These are phyloP conservation scores for Ceratobasidium sp. DNA, from an alignment of 1,284 basidiomycete species.

Conservation along the genomic window DNA sequence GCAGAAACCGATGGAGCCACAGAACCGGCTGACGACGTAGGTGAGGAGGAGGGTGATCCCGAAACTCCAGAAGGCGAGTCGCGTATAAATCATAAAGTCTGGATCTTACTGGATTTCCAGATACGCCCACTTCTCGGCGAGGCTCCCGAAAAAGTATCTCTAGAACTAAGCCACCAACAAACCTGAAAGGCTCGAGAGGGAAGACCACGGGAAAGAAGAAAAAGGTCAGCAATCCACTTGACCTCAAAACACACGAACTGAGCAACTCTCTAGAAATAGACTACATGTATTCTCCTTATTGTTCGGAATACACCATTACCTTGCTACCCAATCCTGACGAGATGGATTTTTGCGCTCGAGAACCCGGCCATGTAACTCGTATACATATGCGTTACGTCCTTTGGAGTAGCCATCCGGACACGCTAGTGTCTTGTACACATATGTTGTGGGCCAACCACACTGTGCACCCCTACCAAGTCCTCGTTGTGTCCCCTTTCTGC, in stretches of 20 bases:
- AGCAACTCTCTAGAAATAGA: slow-evolving; percentile 12
- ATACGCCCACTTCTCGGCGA: slow-evolving; percentile 9
- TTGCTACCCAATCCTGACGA: background rate
- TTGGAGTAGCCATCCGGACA: too few relatives aligned
- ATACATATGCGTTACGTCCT: too few relatives aligned
- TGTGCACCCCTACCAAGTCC: too few relatives aligned
- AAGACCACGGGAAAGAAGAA: slow-evolving; percentile 22
- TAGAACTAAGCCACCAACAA: slow-evolving; percentile 2
- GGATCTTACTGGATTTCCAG: background rate
- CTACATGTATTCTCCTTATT: background rate
- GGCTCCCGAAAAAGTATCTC: slow-evolving; percentile 13
- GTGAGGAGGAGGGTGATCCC: slow-evolving; percentile 32
- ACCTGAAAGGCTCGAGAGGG: slow-evolving; percentile 7
- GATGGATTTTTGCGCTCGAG: background rate
- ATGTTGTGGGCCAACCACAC: too few relatives aligned
- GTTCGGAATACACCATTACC: background rate
- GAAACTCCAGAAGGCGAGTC: slow-evolving; percentile 39
- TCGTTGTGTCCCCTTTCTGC: too few relatives aligned
- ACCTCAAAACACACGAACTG: background rate
- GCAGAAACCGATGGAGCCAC: slow-evolving; percentile 40
- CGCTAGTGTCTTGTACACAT: too few relatives aligned
- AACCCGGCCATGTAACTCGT: background rate
- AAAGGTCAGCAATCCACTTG: background rate
- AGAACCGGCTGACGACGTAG: slow-evolving; percentile 32
- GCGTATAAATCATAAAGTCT: background rate